Conservation (phyloP, 495 filamentous ascomycete genomes). For the Cercophora newfieldiana region DNA sequence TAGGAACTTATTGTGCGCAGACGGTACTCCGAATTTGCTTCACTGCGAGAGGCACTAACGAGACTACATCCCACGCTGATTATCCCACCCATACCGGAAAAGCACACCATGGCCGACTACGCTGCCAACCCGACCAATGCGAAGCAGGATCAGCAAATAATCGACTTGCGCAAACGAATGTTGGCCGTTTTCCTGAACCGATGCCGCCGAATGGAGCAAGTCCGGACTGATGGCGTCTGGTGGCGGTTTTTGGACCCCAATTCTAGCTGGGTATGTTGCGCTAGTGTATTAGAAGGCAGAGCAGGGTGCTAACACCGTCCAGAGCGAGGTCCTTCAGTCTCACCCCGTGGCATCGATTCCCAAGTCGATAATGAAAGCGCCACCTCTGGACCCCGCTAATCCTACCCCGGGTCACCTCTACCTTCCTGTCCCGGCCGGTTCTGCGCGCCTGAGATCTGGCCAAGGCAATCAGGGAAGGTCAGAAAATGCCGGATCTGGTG, state of each 20-base stretch:
- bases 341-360: conserved; percentile 88
- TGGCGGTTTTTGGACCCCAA: conserved; percentile 98
- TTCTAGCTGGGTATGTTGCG: conserved; percentile 86
- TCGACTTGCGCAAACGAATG: conserved; percentile 95
- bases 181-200: conserved; percentile 90
- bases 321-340: conserved; percentile 91
- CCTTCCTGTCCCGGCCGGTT: conserved; percentile 80
- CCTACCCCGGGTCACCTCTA: conserved; percentile 85
- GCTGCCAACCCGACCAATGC: conserved; percentile 96
- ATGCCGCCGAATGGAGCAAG: conserved; percentile 88
- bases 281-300: not conserved
- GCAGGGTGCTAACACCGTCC: conserved; percentile 34
- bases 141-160: conserved; percentile 94
- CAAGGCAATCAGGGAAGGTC: conserved; percentile 44
- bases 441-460: conserved; percentile 75
- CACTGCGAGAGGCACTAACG: conserved; percentile 81
- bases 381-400: conserved; percentile 88
- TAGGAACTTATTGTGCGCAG: conserved; percentile 94
- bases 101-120: conserved; percentile 98
- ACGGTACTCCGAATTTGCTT: conserved; percentile 97
- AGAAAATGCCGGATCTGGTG: conserved; percentile 54
- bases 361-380: conserved; percentile 89
- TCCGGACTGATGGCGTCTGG: conserved; percentile 91
- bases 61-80: conserved; percentile 91
- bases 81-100: conserved; percentile 95